Evolutionary conservation across 257 asterid species (phyloP).

Genomic region (Solanum rostratum): DNA sequence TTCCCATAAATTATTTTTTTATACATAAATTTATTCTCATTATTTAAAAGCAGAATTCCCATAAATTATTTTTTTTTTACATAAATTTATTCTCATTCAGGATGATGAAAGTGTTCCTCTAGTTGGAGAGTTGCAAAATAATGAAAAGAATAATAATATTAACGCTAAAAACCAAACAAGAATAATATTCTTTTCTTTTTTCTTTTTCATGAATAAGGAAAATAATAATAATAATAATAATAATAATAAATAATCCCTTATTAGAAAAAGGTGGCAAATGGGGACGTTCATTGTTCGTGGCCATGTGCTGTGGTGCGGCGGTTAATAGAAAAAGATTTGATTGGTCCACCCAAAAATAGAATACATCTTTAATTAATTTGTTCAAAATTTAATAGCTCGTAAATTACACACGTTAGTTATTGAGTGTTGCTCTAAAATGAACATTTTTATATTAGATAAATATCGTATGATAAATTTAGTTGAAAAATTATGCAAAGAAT

Average conservation of each 20-base stretch:
- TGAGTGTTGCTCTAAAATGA: background rate
- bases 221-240: background rate
- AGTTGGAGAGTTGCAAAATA: background rate
- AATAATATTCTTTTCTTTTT: background rate
- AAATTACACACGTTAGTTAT: background rate
- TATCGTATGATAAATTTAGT: too few species aligned
- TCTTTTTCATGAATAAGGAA: background rate
- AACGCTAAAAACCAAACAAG: background rate
- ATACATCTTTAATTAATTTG: background rate
- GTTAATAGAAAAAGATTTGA: conserved; percentile 9
- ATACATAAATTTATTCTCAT: too few species aligned
- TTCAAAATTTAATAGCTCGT: background rate
- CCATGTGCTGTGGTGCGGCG: conserved; percentile 35
- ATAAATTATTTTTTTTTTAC: background rate
- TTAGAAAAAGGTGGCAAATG: conserved; percentile 4
- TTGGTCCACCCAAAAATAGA: background rate
- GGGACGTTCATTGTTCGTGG: conserved; percentile 18
- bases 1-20: background rate
- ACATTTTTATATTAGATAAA: too few species aligned
- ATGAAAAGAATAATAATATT: background rate
- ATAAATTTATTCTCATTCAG: background rate
- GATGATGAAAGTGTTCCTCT: background rate
- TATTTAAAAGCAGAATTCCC: too few species aligned
- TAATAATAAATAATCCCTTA: background rate
- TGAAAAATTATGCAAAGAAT: too few species aligned